Evolutionary conservation across 306 rosid species (phyloP).

Genomic region (Vicia sativa): DNA sequence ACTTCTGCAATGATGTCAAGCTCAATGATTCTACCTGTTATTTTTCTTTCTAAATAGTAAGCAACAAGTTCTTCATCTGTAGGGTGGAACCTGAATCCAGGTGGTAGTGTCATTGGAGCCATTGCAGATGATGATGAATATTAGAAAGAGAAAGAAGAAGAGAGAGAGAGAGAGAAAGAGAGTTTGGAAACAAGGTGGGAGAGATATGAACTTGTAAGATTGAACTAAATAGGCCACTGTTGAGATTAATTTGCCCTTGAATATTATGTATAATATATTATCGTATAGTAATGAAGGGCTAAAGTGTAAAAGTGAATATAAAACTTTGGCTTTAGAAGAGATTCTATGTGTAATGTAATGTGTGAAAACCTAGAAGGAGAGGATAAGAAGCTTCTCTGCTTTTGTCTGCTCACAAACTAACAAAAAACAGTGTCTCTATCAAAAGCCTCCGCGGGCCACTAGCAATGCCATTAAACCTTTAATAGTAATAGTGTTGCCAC

Average conservation of each 20-base stretch:
- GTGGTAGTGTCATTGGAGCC: constrained; percentile 98
- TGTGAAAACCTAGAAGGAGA: constrained; percentile 71
- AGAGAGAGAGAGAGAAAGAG: constrained; percentile 26
- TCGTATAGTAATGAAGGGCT: constrained; percentile 21
- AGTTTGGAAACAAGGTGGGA: constrained; percentile 27
- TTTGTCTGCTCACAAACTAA: constrained; percentile 94
- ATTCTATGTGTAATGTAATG: constrained; percentile 65
- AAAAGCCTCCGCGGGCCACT: constrained; percentile 60
- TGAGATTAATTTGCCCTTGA: constrained; percentile 43
- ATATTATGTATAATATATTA: constrained; percentile 20
- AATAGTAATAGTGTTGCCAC: too few relatives aligned
- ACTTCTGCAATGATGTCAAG: constrained; percentile 95
- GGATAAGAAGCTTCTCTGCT: constrained; percentile 97
- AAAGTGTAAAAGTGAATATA: constrained; percentile 8
- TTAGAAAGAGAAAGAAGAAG: constrained; percentile 30
- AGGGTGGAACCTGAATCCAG: constrained; percentile 97
- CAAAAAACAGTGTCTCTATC: constrained; percentile 57
- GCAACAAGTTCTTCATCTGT: constrained; percentile 98
- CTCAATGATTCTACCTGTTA: constrained; percentile 85
- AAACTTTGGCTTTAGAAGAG: constrained; percentile 58
- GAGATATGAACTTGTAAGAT: constrained; percentile 49
- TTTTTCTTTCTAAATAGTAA: constrained; percentile 83
- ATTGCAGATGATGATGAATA: constrained; percentile 35
- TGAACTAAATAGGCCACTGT: constrained; percentile 75
- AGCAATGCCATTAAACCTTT: neutral